Evolutionary conservation across 1,284 basidiomycete species (phyloP).

Genomic region (Apiotrichum gamsii): DNA sequence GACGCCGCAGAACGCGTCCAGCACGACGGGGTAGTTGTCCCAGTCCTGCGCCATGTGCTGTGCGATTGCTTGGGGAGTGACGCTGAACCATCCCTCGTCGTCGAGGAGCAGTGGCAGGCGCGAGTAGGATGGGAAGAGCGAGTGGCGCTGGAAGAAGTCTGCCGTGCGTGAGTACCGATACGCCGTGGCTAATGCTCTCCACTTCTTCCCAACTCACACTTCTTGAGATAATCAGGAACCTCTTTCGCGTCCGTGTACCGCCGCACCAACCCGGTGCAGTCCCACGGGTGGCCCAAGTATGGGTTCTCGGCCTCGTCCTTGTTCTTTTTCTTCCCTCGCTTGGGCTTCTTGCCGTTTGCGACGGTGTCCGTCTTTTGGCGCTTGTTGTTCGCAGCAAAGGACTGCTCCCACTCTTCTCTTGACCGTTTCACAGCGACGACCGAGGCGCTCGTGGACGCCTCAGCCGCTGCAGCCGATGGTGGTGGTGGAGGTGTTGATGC

Average conservation of each 20-base stretch:
- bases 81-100: slow-evolving; percentile 87
- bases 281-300: slow-evolving; percentile 45
- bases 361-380: background rate
- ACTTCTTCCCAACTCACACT: slow-evolving; percentile 74
- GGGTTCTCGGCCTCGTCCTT: slow-evolving; percentile 12
- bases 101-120: slow-evolving; percentile 51
- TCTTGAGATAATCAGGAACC: slow-evolving; percentile 67
- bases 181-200: too few relatives aligned
- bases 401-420: background rate
- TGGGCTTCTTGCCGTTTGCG: too few relatives aligned
- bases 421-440: too few relatives aligned
- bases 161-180: slow-evolving; percentile 7
- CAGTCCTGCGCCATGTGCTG: slow-evolving; percentile 81
- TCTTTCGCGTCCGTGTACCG: slow-evolving; percentile 59
- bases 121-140: slow-evolving; percentile 74
- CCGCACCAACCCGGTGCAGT: slow-evolving; percentile 65
- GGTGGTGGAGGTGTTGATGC: too few relatives aligned
- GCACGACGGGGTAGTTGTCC: too few relatives aligned
- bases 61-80: slow-evolving; percentile 90
- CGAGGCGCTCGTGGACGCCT: too few relatives aligned
- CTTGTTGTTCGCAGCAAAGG: background rate
- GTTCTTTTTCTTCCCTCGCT: slow-evolving; percentile 11
- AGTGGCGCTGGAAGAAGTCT: slow-evolving; percentile 80
- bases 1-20: slow-evolving; percentile 93
- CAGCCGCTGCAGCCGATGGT: background rate